Conservation (phyloP, 2,329 filamentous ascomycete genomes). For the Podosphaera leucotricha region DNA sequence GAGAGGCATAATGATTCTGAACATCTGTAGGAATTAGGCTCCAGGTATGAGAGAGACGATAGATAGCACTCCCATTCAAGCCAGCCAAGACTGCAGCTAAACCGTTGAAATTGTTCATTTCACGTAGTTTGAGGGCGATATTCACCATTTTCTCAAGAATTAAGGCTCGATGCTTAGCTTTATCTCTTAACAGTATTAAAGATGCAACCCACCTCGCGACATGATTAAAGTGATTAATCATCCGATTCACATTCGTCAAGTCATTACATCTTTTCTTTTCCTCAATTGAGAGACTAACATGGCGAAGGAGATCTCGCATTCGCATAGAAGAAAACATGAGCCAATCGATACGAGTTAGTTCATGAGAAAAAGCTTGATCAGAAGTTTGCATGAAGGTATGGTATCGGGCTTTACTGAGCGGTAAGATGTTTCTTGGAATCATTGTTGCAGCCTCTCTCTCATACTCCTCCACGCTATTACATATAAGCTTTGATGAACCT, state of each 20-base stretch:
- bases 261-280: conserved; percentile 54
- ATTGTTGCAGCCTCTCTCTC: conserved; percentile 54
- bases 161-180: conserved; percentile 77
- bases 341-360: conserved; percentile 93
- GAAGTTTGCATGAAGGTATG: conserved; percentile 71
- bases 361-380: conserved; percentile 67
- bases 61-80: conserved; percentile 68
- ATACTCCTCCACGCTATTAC: conserved; percentile 52
- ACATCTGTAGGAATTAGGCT: conserved; percentile 47
- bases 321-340: conserved; percentile 92
- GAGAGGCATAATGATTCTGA: conserved; percentile 65
- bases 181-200: conserved; percentile 73
- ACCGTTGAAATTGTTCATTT: conserved; percentile 92
- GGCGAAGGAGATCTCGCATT: conserved; percentile 75
- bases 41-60: conserved; percentile 59
- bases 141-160: conserved; percentile 93
- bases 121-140: conserved; percentile 62
- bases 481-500: conserved; percentile 16
- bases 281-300: conserved; percentile 53
- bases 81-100: conserved; percentile 85
- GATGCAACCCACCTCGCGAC: conserved; percentile 62
- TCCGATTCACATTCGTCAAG: conserved; percentile 71
- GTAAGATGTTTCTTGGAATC: conserved; percentile 42
- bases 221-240: conserved; percentile 85
- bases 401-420: conserved; percentile 68